Percentiles rank a stretch among this genome's conserved stretches.
Conservation (phyloP, 2,329 filamentous ascomycete genomes). For the Arthrobotrys pseudoclavata region DNA sequence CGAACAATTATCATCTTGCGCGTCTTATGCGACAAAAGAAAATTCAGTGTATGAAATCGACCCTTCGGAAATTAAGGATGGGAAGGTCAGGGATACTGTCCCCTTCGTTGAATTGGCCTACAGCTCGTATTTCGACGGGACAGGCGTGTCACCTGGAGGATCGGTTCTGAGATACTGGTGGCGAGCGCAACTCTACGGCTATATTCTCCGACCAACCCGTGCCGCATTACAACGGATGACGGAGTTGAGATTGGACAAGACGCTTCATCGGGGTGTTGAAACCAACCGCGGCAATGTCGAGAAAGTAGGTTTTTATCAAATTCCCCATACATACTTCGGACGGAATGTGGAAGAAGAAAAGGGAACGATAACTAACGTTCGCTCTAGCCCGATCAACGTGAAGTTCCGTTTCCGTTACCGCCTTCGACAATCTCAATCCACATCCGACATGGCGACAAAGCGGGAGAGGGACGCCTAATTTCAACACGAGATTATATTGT, state of each 20-base stretch:
- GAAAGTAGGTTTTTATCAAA: conserved; percentile 21
- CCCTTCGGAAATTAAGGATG: conserved; percentile 16
- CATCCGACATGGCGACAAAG: conserved; percentile 56
- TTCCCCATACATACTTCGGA: background rate
- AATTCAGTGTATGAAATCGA: conserved; percentile 36
- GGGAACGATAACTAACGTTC: background rate
- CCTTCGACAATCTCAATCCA: conserved; percentile 53
- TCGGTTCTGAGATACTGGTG: conserved; percentile 57
- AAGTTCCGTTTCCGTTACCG: conserved; percentile 47
- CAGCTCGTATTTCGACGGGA: conserved; percentile 34
- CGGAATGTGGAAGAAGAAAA: background rate
- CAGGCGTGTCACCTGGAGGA: conserved; percentile 30
- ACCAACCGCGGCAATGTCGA: conserved; percentile 35
- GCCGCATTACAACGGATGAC: conserved; percentile 41
- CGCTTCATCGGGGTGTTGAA: conserved; percentile 35
- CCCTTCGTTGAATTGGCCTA: conserved; percentile 29
- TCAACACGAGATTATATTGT: conserved; percentile 54
- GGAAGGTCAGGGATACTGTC: conserved; percentile 20
- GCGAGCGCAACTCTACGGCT: conserved; percentile 54
- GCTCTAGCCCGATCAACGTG: conserved; percentile 11
- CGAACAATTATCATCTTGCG: conserved; percentile 50
- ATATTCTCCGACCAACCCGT: conserved; percentile 44
- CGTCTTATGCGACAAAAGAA: conserved; percentile 34
- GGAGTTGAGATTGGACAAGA: conserved; percentile 46
- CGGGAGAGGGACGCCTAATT: conserved; percentile 51